Evolutionary conservation across 352 stramenopile species (phyloP), one percentile per base, ranked within the genome.

Genomic region (Globisporangium heterothallicum): DNA sequence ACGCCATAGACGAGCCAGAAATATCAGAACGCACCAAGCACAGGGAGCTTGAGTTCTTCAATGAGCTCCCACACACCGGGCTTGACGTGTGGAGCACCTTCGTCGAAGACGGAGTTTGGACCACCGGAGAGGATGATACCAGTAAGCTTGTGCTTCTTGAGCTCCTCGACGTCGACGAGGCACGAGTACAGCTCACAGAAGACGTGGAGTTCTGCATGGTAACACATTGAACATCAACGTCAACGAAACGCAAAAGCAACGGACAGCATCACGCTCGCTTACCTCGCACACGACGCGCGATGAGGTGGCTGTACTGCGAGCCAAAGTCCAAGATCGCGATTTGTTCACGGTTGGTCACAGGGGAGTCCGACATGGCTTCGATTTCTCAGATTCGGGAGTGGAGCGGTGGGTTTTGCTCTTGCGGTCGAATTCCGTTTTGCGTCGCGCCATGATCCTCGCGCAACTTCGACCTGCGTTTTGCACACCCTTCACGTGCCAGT

Each of bases 121-220:
- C 97, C 97, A 42, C 97, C 97, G 29, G 91, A 98, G 40, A 99
- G 71, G 70, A 99, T 99, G 53, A 99, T 94, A 29, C 96, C 97
- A 27, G 83, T 96, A 8, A 99, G 67, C 52, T 98, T 73, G 69
- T 98, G 93, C 69, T 97, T 84, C 30, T 70, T 70, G 52, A 98
- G 76, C 68, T 98, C 90, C 53, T 98, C 74, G 22, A 79, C 75
- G 25, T 88, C 77, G 21, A 99, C 96, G 10, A 98, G 78, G 67
- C 96, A 99, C 61, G 92, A 98, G 73, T 99, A 99, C n/a, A 99
- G 78, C 68, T 99, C 96, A 69, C 96, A 99, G 66, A 99, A 99
- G 34, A 99, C 94, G 64, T 99, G 88, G 42, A 99, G 74, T 73
- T 99, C 96, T 86, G 64, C 42, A 56, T 16, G 45, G 1, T 25